phyloP scores from a whole-genome alignment of 1,284 basidiomycete genomes.

The Fomitopsis palustris region DNA sequence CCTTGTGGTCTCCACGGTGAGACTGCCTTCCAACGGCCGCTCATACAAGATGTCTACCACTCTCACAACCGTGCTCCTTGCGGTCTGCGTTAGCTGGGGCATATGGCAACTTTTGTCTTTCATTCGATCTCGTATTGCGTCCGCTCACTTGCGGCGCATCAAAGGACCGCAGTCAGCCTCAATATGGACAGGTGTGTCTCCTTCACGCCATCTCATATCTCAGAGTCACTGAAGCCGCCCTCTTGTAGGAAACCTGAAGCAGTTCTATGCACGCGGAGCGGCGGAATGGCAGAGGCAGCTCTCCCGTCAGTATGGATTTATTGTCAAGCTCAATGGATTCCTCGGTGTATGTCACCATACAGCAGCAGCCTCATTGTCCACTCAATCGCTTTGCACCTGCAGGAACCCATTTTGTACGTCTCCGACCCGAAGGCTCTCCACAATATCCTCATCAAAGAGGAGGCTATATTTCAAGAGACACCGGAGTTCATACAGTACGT shows the following conservation, averaged over 20 bases:
- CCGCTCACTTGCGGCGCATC: not conserved
- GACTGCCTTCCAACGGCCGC: too few species aligned
- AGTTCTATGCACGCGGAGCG: constrained; percentile 6
- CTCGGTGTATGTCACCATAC: constrained; percentile 9
- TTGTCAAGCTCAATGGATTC: constrained; percentile 16
- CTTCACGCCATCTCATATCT: not conserved
- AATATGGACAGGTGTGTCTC: not conserved
- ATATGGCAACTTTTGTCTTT: not conserved
- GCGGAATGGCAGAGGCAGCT: constrained; percentile 16
- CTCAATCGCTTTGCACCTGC: too few species aligned
- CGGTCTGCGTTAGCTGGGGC: not conserved
- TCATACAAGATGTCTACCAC: not conserved
- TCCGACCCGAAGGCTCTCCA: constrained; percentile 26
- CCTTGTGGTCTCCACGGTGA: too few species aligned
- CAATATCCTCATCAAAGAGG: constrained; percentile 29
- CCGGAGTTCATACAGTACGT: not conserved
- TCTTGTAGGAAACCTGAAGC: not conserved
- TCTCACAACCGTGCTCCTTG: not conserved
- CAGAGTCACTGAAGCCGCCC: not conserved
- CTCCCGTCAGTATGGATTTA: constrained; percentile 15
- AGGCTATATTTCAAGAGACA: constrained; percentile 24
- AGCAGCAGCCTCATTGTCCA: too few species aligned
- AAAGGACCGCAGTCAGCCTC: not conserved
- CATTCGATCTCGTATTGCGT: not conserved
- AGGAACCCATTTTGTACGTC: constrained; percentile 17